Base-by-base conservation (phyloP, 1,139 yeast genomes). In the Saccharomycopsis hybrid region DNA sequence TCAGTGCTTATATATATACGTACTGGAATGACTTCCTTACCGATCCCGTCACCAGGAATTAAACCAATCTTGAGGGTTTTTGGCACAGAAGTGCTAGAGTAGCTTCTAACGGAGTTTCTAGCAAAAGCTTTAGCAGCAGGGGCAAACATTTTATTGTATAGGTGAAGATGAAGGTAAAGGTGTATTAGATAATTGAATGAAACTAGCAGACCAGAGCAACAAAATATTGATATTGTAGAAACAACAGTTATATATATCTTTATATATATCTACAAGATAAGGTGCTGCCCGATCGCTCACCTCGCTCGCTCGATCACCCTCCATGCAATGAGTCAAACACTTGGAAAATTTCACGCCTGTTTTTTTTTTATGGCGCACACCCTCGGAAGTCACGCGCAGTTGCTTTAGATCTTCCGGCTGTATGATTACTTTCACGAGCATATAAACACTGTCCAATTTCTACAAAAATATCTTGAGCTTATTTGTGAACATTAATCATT, bases 21-120 rank as follows among this genome's bases (percentile, higher is more conserved):
- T 55, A 60, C 82, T 55, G 98, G 98, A 56, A 92, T 89, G 47
- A 92, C 98, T 70, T 92, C 98, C 63, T 87, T 81, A 51, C 98
- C 98, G 62, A 92, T 92, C 57, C 98, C 98, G 66, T 92, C 98
- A 65, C 98, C 98, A 48, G 98, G 96, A 62, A 92, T 89, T 64
- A 92, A 77, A 55, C 85, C 82, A 56, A 60, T 46, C 35, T 49
- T 54, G 5, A 53, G 42, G 11, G 53, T 51, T 42, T 54, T 54
- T 39, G 52, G 41, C 18, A 45, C 50, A 7, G 50, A 33, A 24
- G 44, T 33, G 5, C 50, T 43, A 13, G 52, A 54, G 40, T 50
- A 50, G 9, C 31, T 9, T 44, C 56, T 46, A 28, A 31, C 18
- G 4, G 47, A 31, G 8, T 31, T 40, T 54, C 50, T 54, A n/a